Conservation (phyloP, 306 rosid species). For the Biancaea sappan region DNA sequence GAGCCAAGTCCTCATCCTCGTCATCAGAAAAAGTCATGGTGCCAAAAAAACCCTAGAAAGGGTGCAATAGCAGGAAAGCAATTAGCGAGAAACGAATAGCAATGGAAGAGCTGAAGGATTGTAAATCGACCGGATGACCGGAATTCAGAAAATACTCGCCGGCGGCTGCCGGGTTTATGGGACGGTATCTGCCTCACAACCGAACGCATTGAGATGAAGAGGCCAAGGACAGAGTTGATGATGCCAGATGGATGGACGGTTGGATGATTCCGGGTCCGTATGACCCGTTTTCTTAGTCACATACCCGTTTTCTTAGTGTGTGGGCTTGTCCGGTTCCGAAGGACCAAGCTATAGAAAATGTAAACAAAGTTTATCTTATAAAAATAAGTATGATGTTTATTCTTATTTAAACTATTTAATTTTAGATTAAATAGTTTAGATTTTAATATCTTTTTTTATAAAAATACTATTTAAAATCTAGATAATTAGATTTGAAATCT, state of each 20-base stretch:
- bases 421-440: too few species aligned
- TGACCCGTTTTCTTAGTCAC: conserved; percentile 3
- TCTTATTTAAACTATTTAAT: too few species aligned
- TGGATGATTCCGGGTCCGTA: conserved; percentile 32
- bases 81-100: not conserved
- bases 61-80: not conserved
- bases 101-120: not conserved
- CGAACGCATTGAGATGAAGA: not conserved
- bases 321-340: conserved; percentile 31
- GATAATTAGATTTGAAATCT: too few species aligned
- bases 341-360: too few species aligned
- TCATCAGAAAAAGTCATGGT: conserved; percentile 69
- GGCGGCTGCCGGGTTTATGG: conserved; percentile 36
- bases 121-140: not conserved
- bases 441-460: too few species aligned
- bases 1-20: conserved; percentile 77
- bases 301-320: not conserved
- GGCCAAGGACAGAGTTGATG: conserved; percentile 3
- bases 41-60: conserved; percentile 15
- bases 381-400: too few species aligned
- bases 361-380: too few species aligned
- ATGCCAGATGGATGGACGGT: conserved; percentile 32
- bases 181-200: conserved; percentile 20
- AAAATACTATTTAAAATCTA: too few species aligned
- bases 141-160: not conserved